Evolutionary conservation across 495 filamentous ascomycete species (phyloP).

Genomic region (Hyaloscypha bicolor): DNA sequence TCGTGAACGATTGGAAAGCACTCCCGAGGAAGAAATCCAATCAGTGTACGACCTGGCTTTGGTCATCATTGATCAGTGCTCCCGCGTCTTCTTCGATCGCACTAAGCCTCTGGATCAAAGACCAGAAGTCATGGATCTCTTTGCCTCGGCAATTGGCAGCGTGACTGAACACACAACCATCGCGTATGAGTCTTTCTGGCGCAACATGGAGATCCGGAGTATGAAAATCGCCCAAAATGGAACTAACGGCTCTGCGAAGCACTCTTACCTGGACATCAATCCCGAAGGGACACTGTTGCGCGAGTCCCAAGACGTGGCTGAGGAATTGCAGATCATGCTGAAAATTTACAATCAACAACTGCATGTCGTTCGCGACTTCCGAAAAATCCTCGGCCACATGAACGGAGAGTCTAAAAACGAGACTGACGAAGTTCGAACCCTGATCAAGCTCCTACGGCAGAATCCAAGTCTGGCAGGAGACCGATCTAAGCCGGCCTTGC

Average conservation of each 20-base stretch:
- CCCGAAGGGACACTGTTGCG: slow-evolving; percentile 64
- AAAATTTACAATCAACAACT: slow-evolving; percentile 59
- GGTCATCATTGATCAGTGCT: slow-evolving; percentile 66
- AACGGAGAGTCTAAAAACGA: slow-evolving; percentile 23
- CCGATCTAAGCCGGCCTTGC: background rate
- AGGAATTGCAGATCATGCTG: slow-evolving; percentile 74
- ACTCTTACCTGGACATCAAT: slow-evolving; percentile 63
- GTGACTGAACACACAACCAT: slow-evolving; percentile 38
- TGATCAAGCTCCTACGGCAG: slow-evolving; percentile 11
- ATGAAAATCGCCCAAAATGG: slow-evolving; percentile 1
- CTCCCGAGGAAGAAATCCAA: slow-evolving; percentile 58
- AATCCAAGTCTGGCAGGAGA: background rate
- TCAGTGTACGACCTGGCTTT: slow-evolving; percentile 68
- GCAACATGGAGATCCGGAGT: slow-evolving; percentile 38
- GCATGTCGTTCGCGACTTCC: slow-evolving; percentile 57
- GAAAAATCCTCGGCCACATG: slow-evolving; percentile 38
- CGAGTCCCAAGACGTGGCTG: slow-evolving; percentile 72
- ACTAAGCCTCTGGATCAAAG: slow-evolving; percentile 59
- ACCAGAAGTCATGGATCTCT: slow-evolving; percentile 71
- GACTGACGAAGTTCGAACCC: slow-evolving; percentile 11
- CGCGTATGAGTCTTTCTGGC: slow-evolving; percentile 41
- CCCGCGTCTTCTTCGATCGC: slow-evolving; percentile 63
- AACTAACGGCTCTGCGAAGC: slow-evolving; percentile 24
- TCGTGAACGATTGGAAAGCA: slow-evolving; percentile 33
- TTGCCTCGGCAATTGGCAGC: slow-evolving; percentile 53